Evolutionary conservation across 2,329 filamentous ascomycete species (phyloP).

Genomic region (Chaetomiaceae sp.): DNA sequence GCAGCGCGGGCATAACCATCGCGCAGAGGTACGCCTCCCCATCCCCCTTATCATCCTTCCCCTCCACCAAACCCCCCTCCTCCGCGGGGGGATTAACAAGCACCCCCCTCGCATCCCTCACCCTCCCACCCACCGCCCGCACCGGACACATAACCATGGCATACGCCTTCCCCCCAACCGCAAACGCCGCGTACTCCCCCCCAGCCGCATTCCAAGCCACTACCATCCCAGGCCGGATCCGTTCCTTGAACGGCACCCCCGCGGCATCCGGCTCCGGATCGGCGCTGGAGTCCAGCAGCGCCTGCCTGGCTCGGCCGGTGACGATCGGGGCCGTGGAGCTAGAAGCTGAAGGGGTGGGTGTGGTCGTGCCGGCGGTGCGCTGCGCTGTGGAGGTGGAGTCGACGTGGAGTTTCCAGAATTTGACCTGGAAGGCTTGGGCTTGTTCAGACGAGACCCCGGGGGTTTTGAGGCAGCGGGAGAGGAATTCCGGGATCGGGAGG

Average conservation of each 20-base stretch:
- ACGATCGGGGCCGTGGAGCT: no score
- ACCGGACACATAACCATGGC: conserved; percentile 32
- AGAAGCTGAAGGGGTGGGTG: no score
- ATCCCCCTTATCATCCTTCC: conserved; percentile 12
- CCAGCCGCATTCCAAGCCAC: conserved; percentile 31
- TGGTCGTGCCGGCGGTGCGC: neutral
- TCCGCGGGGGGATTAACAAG: conserved; percentile 7
- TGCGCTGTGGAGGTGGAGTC: conserved; percentile 31
- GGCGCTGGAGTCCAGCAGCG: conserved; percentile 27
- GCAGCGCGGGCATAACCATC: conserved; percentile 31
- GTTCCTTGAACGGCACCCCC: conserved; percentile 34
- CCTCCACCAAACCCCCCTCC: neutral
- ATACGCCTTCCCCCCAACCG: conserved; percentile 25
- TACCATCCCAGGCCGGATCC: conserved; percentile 40
- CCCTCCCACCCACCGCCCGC: conserved; percentile 17
- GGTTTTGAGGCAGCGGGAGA: conserved; percentile 37
- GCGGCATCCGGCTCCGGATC: conserved; percentile 27
- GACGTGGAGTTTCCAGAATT: conserved; percentile 40
- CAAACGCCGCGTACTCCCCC: conserved; percentile 9
- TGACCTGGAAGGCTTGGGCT: conserved; percentile 38
- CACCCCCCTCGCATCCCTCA: conserved; percentile 23
- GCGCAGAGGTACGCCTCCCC: conserved; percentile 34
- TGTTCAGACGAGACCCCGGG: conserved; percentile 34
- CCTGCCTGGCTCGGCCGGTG: no score
- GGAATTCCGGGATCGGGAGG: conserved; percentile 37